Evolutionary conservation across 2,329 filamentous ascomycete species (phyloP), one percentile per base, ranked within the genome.

Genomic region (Seiridium cupressi): DNA sequence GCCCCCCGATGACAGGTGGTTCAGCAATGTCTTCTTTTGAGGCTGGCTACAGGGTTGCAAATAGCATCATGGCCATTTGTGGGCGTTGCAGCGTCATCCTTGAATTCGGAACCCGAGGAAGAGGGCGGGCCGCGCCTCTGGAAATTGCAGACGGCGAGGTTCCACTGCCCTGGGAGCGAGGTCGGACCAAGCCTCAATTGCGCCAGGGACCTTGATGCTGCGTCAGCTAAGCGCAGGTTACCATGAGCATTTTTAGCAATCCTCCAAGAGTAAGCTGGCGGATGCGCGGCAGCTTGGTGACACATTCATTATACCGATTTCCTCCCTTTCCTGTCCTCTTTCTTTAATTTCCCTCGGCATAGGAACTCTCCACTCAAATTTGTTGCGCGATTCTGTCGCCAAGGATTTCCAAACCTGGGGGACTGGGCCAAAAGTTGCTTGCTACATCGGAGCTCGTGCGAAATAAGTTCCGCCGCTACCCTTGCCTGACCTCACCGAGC

Each of bases 381-480:
- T 26, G 18, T 26, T 26, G 18, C 18, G 18, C 18, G 18, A 26
- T 26, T 26, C 18, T 26, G 18, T 26, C 18, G 18, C 18, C 18
- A 26, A 26, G 18, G 18, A 26, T 26, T 26, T 26, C 18, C 18
- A 26, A 26, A 26, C 18, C 18, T 2, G 18, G 18, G 18, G 18
- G 18, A 26, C 18, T 26, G 18, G 18, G 18, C 18, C 18, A 26
- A 26, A 26, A 26, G 18, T 26, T 26, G 18, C 5, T 53, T 53
- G 49, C 49, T 53, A 53, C n/a, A 53, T 53, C 49, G 49, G 49
- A 53, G 49, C 49, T 53, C 34, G 49, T 32, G 49, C 34, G 32
- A 53, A 53, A 53, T 35, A 11, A 38, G 49, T 53, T 53, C 49
- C 49, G 49, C 32, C 35, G 49, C 49, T 53, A 53, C 35, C 49